These are phyloP conservation scores for Asterochloris sp. DNA, from an alignment of 139 green algal species.

Conservation along the genomic window DNA sequence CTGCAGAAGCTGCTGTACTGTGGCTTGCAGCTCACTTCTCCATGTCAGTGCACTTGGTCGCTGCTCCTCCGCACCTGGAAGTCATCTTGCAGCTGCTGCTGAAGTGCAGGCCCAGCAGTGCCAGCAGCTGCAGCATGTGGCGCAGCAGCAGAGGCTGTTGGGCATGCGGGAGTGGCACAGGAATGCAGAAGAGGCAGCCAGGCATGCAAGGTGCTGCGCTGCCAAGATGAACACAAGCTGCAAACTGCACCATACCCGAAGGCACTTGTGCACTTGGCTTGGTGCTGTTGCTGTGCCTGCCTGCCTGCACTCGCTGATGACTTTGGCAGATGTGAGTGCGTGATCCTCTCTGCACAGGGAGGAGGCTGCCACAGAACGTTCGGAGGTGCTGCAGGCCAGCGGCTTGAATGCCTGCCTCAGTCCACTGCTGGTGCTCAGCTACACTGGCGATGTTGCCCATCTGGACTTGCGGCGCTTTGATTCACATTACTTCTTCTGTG, in stretches of 20 bases:
- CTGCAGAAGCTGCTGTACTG: no score
- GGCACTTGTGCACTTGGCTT: not conserved
- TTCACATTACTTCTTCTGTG: not conserved
- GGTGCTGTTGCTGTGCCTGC: not conserved
- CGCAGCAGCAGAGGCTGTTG: not conserved
- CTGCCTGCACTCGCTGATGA: not conserved
- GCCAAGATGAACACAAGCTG: not conserved
- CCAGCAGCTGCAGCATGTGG: no score
- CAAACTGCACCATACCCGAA: not conserved
- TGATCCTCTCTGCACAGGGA: not conserved
- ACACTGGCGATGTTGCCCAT: not conserved
- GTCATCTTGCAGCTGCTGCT: no score
- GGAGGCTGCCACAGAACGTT: not conserved
- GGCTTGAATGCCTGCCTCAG: no score
- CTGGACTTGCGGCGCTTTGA: not conserved
- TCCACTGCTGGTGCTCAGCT: not conserved
- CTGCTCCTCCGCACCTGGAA: no score
- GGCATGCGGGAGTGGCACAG: not conserved
- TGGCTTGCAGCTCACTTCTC: no score
- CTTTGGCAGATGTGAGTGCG: not conserved
- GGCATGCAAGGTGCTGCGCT: not conserved
- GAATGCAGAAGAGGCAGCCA: slow-evolving; percentile 1
- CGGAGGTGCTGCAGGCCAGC: not conserved
- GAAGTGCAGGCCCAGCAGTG: no score
- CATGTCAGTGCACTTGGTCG: no score